These are phyloP conservation scores for Phymatotrichopsis omnivora DNA, from an alignment of 2,329 filamentous ascomycete species.

Conservation along the genomic window DNA sequence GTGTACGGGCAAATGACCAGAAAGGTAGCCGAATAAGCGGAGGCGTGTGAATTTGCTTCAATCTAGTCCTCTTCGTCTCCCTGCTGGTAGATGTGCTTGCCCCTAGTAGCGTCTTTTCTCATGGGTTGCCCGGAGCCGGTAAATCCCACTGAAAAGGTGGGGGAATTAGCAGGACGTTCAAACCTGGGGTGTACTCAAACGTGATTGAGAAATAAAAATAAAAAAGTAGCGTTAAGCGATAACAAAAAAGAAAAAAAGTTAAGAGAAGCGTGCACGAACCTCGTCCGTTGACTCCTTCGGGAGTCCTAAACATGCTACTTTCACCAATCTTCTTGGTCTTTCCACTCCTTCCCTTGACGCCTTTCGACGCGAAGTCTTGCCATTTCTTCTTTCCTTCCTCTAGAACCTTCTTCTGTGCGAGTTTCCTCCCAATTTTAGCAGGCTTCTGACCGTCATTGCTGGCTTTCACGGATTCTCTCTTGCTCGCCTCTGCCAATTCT, in stretches of 20 bases:
- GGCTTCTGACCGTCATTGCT: conserved; percentile 49
- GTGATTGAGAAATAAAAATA: too few relatives aligned
- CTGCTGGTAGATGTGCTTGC: conserved; percentile 73
- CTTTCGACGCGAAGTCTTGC: conserved; percentile 81
- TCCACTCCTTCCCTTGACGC: conserved; percentile 52
- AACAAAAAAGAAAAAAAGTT: too few relatives aligned
- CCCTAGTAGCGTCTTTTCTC: conserved; percentile 79
- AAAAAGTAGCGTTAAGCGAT: neutral
- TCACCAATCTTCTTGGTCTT: conserved; percentile 57
- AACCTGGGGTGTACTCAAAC: conserved; percentile 4
- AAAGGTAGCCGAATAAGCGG: too few relatives aligned
- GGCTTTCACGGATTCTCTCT: conserved; percentile 53
- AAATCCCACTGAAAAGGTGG: conserved; percentile 66
- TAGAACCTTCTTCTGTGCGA: conserved; percentile 84
- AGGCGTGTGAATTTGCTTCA: neutral
- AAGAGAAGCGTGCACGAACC: conserved; percentile 45
- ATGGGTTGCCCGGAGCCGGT: conserved; percentile 91
- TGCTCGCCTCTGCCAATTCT: conserved; percentile 52
- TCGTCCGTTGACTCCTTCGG: conserved; percentile 74
- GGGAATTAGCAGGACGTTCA: conserved; percentile 5
- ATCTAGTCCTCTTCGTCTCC: conserved; percentile 59
- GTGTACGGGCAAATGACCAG: too few relatives aligned
- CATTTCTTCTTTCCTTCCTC: conserved; percentile 88
- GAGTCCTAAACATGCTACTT: conserved; percentile 94
- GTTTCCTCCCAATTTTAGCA: conserved; percentile 59